Percentiles rank a stretch among this genome's conserved stretches.
Conservation (phyloP, 352 stramenopile species). For the Globisporangium mamillatum region DNA sequence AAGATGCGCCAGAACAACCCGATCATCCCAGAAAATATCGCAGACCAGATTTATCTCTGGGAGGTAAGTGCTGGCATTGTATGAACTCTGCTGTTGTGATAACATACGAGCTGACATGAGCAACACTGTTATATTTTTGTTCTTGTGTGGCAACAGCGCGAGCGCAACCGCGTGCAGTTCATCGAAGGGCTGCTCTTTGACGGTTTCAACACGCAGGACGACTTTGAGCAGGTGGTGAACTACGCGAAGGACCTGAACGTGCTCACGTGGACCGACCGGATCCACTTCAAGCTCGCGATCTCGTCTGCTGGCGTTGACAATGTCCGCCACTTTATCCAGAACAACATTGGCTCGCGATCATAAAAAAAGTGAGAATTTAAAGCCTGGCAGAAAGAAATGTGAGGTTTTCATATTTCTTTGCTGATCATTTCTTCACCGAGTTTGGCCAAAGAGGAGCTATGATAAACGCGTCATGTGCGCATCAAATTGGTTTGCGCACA, state of each 20-base stretch:
- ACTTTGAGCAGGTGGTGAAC: constrained; percentile 75
- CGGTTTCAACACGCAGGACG: constrained; percentile 79
- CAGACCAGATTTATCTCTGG: constrained; percentile 91
- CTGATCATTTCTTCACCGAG: background rate
- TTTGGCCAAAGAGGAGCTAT: background rate
- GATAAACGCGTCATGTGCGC: background rate
- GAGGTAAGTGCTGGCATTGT: constrained; percentile 36
- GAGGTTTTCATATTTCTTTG: background rate
- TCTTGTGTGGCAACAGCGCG: constrained; percentile 26
- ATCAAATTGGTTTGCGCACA: background rate
- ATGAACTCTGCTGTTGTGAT: background rate
- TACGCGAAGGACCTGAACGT: constrained; percentile 70
- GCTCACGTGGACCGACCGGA: constrained; percentile 78
- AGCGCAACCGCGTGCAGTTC: constrained; percentile 88
- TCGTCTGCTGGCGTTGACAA: constrained; percentile 54
- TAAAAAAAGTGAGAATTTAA: background rate
- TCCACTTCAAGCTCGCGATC: constrained; percentile 81
- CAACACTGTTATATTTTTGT: background rate
- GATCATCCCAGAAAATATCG: constrained; percentile 87
- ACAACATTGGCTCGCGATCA: constrained; percentile 24
- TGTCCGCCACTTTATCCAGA: constrained; percentile 74
- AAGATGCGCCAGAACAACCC: constrained; percentile 73
- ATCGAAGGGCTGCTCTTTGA: constrained; percentile 83
- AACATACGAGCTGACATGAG: background rate
- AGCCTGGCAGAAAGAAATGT: background rate